Evolutionary conservation across 2,329 filamentous ascomycete species (phyloP).

Genomic region (Celoporthe dispersa): DNA sequence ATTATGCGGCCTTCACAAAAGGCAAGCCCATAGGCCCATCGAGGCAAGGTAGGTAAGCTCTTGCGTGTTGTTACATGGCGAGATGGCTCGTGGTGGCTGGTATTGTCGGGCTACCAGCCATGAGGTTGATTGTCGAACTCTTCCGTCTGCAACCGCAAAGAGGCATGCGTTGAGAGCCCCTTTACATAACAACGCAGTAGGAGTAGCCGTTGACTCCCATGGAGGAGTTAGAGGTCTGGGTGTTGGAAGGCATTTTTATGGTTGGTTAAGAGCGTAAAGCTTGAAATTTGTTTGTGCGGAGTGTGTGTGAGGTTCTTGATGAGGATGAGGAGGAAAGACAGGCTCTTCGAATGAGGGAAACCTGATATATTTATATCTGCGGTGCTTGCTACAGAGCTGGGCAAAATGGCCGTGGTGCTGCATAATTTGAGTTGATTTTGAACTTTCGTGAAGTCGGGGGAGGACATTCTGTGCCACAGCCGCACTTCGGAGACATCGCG

Average conservation of each 20-base stretch:
- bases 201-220: conserved; percentile 35
- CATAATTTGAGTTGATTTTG: neutral
- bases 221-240: conserved; percentile 36
- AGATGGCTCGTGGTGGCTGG: neutral
- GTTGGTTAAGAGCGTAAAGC: conserved; percentile 21
- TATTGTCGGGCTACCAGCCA: neutral
- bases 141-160: conserved; percentile 19
- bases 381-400: neutral
- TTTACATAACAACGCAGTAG: conserved; percentile 43
- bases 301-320: conserved; percentile 29
- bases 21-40: neutral
- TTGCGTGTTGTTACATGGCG: conserved; percentile 1
- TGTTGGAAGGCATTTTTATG: conserved; percentile 40
- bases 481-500: neutral
- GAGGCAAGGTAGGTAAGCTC: neutral
- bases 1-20: conserved; percentile 14
- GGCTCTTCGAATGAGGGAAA: neutral
- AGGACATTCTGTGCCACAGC: neutral
- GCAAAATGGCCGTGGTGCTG: neutral
- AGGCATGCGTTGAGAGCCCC: neutral
- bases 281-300: conserved; percentile 28
- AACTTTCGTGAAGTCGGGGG: neutral
- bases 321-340: conserved; percentile 32
- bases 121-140: neutral
- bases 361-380: conserved; percentile 33